Percentiles rank a stretch among this genome's conserved stretches.
phyloP scores from a whole-genome alignment of 257 asterid genomes.

The Thymus mandschuricus region DNA sequence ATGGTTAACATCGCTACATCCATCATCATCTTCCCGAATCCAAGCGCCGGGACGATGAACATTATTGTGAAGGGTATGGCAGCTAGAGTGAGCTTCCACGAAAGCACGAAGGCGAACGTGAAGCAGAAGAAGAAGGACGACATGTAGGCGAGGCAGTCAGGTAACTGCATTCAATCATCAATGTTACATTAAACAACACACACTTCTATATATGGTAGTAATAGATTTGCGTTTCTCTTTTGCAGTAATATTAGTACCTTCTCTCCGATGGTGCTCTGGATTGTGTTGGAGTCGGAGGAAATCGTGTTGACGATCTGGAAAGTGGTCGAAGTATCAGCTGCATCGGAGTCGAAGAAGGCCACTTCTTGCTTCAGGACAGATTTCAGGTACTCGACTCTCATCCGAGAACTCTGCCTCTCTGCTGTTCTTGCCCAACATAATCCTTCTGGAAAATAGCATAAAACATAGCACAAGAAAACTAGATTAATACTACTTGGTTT shows the following conservation, averaged over 20 bases:
- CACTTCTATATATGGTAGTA: too few relatives aligned
- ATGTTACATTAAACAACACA: not conserved
- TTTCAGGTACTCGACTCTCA: slow-evolving; percentile 88
- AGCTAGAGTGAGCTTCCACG: slow-evolving; percentile 79
- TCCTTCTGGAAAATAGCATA: slow-evolving; percentile 58
- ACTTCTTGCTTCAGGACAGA: slow-evolving; percentile 82
- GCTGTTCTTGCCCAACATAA: slow-evolving; percentile 95
- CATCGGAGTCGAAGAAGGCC: slow-evolving; percentile 81
- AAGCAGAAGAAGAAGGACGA: slow-evolving; percentile 84
- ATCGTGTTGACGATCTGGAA: slow-evolving; percentile 73
- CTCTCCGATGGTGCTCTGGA: slow-evolving; percentile 76
- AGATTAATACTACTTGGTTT: too few relatives aligned
- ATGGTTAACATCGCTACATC: slow-evolving; percentile 60
- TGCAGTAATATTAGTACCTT: slow-evolving; percentile 40
- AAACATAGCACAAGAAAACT: too few relatives aligned
- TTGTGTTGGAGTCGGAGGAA: slow-evolving; percentile 66
- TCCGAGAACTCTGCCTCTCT: slow-evolving; percentile 81
- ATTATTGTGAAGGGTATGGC: slow-evolving; percentile 73
- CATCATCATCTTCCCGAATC: slow-evolving; percentile 81
- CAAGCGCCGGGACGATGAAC: slow-evolving; percentile 82
- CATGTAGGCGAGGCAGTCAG: slow-evolving; percentile 78
- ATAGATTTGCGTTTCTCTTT: too few relatives aligned
- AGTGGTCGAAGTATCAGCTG: slow-evolving; percentile 70
- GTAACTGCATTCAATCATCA: slow-evolving; percentile 52
- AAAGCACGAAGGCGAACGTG: slow-evolving; percentile 62